Evolutionary conservation across 495 filamentous ascomycete genomes (phyloP), one percentile per base, ranked within the genome.

Genomic region (Penicillium pulvis): DNA sequence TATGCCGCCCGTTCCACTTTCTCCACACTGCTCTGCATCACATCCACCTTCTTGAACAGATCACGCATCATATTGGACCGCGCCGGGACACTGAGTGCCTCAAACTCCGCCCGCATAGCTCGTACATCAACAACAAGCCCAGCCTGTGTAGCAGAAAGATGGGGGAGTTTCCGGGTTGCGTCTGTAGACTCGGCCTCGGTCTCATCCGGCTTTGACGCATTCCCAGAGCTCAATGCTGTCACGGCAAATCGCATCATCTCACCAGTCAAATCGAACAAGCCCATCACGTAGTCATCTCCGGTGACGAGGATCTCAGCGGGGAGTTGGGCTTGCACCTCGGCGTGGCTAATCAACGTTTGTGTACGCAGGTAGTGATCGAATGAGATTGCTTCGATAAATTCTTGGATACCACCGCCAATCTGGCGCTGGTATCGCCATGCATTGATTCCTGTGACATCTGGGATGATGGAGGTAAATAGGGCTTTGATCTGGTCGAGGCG

Each of bases 211-310:
- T 42, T 17, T n/a, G 56, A 48, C 23, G 51, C 56, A 17, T 70
- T 70, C 6, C 73, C 64, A 8, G 77, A 77, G 51, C 67, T 68
- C 51, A 79, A 57, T 4, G 83, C 81, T 16, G 90, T 91, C 33
- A 97, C 93, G 0, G 90, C 92, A 72, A 96, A 97, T 30, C 92
- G 82, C 94, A 98, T 98, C 75, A 98, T 81, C 73, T 98, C 94
- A 10, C 94, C 94, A 0, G 89, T 88, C 49, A 97, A 79, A 71
- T 98, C 94, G 63, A 96, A 97, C 8, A 98, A 75, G 6, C 95
- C 94, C 58, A 95, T 88, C 26, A 97, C 64, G 68, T 96, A 98
- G 71, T 98, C 94, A 9, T 93, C 86, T 26, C 84, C 80, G 5
- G 90, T 90, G 20, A 82, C 63, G n/a, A 90, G 65, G 42, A 97